Evolutionary conservation across 352 stramenopile genomes (phyloP).

Genomic region (Pythium insidiosum): DNA sequence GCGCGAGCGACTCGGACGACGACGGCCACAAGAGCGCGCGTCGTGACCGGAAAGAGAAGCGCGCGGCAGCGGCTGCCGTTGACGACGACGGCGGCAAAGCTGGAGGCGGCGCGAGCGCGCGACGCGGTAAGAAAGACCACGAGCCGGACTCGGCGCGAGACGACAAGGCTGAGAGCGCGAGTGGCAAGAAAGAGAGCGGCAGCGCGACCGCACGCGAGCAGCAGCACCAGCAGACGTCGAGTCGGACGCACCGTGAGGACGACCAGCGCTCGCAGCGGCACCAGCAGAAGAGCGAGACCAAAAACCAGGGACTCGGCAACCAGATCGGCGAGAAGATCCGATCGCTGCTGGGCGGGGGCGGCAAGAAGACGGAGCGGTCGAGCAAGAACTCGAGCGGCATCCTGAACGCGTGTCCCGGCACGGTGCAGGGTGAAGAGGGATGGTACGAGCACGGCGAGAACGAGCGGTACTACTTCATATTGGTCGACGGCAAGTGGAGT

Average conservation of each 20-base stretch:
- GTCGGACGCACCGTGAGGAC: conserved; percentile 31
- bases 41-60: conserved; percentile 18
- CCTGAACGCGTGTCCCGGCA: conserved; percentile 70
- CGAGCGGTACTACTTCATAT: conserved; percentile 82
- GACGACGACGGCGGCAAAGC: conserved; percentile 26
- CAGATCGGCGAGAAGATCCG: conserved; percentile 81
- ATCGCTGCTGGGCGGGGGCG: conserved; percentile 59
- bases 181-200: conserved; percentile 6
- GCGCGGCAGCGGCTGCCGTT: too few relatives aligned
- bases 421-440: conserved; percentile 74
- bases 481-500: conserved; percentile 79
- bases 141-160: conserved; percentile 9
- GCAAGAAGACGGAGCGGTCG: conserved; percentile 56
- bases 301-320: conserved; percentile 36
- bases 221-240: conserved; percentile 3
- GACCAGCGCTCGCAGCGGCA: conserved; percentile 24
- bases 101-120: neutral
- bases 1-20: conserved; percentile 11
- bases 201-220: neutral
- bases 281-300: conserved; percentile 23
- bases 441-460: conserved; percentile 86
- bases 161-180: conserved; percentile 6
- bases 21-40: conserved; percentile 2
- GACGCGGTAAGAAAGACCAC: too few relatives aligned
- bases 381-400: conserved; percentile 70